Base-by-base conservation (phyloP, 2,329 filamentous ascomycete species). In the Stachybotrys chartarum region DNA sequence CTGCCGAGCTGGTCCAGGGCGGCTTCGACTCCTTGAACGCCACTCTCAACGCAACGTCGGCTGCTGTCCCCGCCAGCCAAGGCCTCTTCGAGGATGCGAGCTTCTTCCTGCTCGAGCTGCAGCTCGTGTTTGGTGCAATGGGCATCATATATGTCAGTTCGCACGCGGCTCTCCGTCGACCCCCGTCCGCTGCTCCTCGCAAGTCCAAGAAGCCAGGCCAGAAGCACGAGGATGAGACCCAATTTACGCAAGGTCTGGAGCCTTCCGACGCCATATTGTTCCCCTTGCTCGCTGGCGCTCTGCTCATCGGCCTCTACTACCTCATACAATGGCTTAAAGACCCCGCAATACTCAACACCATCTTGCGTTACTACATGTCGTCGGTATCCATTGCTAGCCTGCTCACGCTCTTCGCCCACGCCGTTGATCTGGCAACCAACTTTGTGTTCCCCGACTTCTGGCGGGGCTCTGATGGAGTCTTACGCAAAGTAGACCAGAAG, bases 321-420 rank as follows among this genome's bases (percentile, higher is more conserved):
- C 77, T 96, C 57, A 91, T 97, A 67, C 91, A 95, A 69, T 94
- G 87, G 81, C 82, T 97, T 55, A 79, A 93, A 60, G 90, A 96
- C 64, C 86, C 91, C 1, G 78, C 85, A 11, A 75, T 95, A 24
- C 73, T 97, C 64, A 97, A 93, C 75, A 89, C 87, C 70, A 81
- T 95, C 45, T 75, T 97, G 24, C 86, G 89, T 45, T 84, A 81
- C 65, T 97, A 97, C 75, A 92, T 96, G 72, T 89, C 88, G 3
- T 70, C 83, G 56, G 84, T 93, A 66, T 90, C 90, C 0, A 72
- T 95, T n/a, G 86, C 88, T 58, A 90, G 90, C 58, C 79, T 94
- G 16, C 78, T 85, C 8, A 85, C 84, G 48, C 78, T 96, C 30
- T 73, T 91, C 50, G 86, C 85, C n/a, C 91, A 97, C 65, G 70